Conservation (phyloP, 176 grass and related monocot genomes). For the Cymbopogon citratus region DNA sequence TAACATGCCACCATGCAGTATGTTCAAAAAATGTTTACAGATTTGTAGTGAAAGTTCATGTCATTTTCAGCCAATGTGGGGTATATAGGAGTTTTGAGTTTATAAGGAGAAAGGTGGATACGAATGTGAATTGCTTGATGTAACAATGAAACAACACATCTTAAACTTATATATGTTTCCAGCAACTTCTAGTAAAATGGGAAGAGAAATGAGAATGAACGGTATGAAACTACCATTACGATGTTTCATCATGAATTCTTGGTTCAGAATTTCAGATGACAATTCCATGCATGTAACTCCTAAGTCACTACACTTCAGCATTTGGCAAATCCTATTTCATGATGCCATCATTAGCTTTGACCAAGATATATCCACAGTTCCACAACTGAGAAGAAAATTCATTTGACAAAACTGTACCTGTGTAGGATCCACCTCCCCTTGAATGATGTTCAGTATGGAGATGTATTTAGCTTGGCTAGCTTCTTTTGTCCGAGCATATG, state of each 20-base stretch:
- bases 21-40: neutral
- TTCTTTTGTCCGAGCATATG: conserved; percentile 96
- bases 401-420: conserved; percentile 51
- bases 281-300: neutral
- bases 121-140: neutral
- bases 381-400: neutral
- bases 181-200: neutral
- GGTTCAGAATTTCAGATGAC: neutral
- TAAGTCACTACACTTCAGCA: neutral
- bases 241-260: neutral
- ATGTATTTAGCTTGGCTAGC: conserved; percentile 99
- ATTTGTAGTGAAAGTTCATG: neutral
- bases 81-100: neutral
- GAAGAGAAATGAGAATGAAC: neutral
- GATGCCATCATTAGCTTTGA: neutral
- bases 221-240: neutral
- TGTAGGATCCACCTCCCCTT: conserved; percentile 98
- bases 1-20: neutral
- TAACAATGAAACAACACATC: neutral
- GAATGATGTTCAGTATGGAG: conserved; percentile 97
- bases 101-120: neutral
- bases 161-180: neutral
- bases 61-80: neutral
- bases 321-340: neutral
- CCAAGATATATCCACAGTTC: neutral